These are phyloP conservation scores for Vaccinium darrowii DNA, from an alignment of 148 eudicot species.

Conservation along the genomic window DNA sequence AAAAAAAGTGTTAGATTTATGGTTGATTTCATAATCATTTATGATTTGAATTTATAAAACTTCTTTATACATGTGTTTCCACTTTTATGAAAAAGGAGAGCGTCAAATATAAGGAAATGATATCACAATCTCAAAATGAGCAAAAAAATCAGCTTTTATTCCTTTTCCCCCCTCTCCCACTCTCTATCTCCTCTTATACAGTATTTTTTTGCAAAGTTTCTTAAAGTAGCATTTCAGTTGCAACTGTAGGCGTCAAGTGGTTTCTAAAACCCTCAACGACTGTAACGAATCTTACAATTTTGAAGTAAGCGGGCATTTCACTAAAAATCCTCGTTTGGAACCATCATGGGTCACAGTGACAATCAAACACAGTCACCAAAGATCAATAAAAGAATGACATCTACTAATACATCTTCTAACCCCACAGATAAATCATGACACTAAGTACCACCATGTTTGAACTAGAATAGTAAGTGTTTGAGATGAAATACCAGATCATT, in stretches of 20 bases:
- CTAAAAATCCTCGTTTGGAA: background rate
- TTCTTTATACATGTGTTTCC: background rate
- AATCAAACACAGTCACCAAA: background rate
- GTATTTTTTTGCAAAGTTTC: background rate
- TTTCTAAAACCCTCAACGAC: background rate
- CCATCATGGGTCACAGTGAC: background rate
- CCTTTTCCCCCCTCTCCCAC: background rate
- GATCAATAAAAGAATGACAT: background rate
- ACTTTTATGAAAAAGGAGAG: background rate
- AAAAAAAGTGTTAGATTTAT: background rate
- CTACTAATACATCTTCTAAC: background rate
- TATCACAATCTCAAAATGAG: background rate
- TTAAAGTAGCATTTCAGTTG: background rate
- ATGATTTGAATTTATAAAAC: background rate
- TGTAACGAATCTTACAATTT: background rate
- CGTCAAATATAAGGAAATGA: background rate
- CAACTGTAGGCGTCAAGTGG: background rate
- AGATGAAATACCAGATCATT: conserved; percentile 25
- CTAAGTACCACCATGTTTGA: background rate
- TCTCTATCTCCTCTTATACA: background rate
- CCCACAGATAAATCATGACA: background rate
- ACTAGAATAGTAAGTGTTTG: background rate
- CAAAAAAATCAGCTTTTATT: background rate
- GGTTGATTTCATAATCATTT: background rate
- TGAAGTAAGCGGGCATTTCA: background rate